Evolutionary conservation across 345 rosid species (phyloP).

Genomic region (Cardamine resedifolia): DNA sequence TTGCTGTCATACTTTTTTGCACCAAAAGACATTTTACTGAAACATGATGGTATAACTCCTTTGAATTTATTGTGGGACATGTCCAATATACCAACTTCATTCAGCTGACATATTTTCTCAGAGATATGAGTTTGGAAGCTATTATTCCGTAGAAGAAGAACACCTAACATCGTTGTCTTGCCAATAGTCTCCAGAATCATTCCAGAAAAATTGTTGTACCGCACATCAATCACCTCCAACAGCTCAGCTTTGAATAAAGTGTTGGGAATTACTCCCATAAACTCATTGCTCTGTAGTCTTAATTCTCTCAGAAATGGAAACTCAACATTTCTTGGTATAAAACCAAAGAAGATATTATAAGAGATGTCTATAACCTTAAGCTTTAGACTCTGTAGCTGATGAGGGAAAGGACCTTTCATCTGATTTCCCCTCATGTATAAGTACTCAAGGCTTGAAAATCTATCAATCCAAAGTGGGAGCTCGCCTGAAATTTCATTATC

Average conservation of each 20-base stretch:
- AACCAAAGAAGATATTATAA: conserved; percentile 55
- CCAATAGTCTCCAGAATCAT: conserved; percentile 46
- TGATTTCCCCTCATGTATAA: conserved; percentile 21
- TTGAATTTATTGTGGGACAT: conserved; percentile 27
- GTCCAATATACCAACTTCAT: conserved; percentile 21
- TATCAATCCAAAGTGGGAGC: conserved; percentile 20
- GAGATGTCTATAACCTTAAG: conserved; percentile 56
- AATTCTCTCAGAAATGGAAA: too few species aligned
- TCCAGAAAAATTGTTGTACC: conserved; percentile 54
- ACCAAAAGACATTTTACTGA: conserved; percentile 25
- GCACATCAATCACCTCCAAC: conserved; percentile 55
- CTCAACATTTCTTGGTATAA: conserved; percentile 62
- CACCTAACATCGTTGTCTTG: conserved; percentile 50
- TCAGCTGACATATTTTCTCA: conserved; percentile 25
- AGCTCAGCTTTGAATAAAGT: conserved; percentile 49
- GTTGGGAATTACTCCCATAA: too few species aligned
- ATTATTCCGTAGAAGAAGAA: conserved; percentile 66
- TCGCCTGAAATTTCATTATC: not conserved
- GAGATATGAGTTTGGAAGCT: conserved; percentile 49
- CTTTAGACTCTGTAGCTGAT: conserved; percentile 51
- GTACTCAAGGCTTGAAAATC: not conserved
- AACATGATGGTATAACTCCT: conserved; percentile 26
- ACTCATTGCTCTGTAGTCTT: too few species aligned
- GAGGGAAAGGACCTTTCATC: conserved; percentile 42
- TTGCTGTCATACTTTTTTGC: not conserved